Conservation (phyloP, 1,284 basidiomycete genomes). For the Malassezia globosa region DNA sequence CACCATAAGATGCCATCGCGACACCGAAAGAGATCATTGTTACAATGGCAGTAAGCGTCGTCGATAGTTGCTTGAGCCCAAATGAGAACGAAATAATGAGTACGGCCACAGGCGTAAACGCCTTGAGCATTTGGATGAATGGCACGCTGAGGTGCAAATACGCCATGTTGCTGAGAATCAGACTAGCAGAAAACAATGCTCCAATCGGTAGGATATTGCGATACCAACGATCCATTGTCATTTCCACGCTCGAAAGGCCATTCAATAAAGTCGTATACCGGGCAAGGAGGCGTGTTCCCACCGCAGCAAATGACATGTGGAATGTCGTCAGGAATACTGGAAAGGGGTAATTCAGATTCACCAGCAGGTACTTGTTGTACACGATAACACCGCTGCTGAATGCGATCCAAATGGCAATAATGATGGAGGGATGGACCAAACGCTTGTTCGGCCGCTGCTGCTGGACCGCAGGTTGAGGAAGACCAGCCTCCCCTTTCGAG, state of each 20-base stretch:
- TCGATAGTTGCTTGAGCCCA: conserved; percentile 76
- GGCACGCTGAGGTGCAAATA: conserved; percentile 82
- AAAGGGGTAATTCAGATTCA: conserved; percentile 40
- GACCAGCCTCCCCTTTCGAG: conserved; percentile 4
- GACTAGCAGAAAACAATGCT: conserved; percentile 75
- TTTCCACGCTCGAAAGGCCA: conserved; percentile 66
- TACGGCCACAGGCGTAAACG: conserved; percentile 91
- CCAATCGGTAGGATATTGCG: conserved; percentile 87
- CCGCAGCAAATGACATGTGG: conserved; percentile 55
- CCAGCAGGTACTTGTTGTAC: conserved; percentile 76
- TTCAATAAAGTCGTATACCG: conserved; percentile 81
- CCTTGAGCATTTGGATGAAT: conserved; percentile 98
- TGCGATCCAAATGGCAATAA: conserved; percentile 79
- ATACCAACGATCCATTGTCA: conserved; percentile 53
- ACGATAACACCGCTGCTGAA: conserved; percentile 84
- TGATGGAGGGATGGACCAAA: conserved; percentile 52
- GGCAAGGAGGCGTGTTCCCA: conserved; percentile 77
- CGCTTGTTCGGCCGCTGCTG: conserved; percentile 20
- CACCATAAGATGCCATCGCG: conserved; percentile 74
- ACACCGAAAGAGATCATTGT: conserved; percentile 82
- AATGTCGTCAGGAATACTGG: conserved; percentile 48
- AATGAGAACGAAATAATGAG: conserved; percentile 84
- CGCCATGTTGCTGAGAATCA: conserved; percentile 86
- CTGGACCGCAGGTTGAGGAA: conserved; percentile 16
- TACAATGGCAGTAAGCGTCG: conserved; percentile 70